A percentile compares a stretch with the other conserved stretches of the same genome.
These are phyloP conservation scores for Pestalotiopsis sp. DNA, from an alignment of 2,329 filamentous ascomycete species.

Conservation along the genomic window DNA sequence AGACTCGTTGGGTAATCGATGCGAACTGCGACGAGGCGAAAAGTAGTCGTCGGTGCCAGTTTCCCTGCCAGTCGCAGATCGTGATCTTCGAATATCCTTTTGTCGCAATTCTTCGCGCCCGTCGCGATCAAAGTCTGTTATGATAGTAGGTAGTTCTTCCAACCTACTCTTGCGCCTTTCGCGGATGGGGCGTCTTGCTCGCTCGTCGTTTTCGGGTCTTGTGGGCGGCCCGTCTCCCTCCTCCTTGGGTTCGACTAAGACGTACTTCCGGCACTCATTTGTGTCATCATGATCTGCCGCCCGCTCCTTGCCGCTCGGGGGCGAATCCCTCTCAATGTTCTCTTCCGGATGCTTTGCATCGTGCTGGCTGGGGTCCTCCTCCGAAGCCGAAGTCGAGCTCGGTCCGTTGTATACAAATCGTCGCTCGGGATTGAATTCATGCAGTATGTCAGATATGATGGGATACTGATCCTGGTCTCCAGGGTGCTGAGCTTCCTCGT, in stretches of 20 bases:
- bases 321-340: constrained; percentile 13
- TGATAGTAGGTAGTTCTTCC: constrained; percentile 30
- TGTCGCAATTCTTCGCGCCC: constrained; percentile 12
- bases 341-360: neutral
- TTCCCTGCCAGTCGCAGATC: constrained; percentile 24
- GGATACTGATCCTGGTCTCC: constrained; percentile 70
- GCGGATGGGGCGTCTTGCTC: constrained; percentile 18
- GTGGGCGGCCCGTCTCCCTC: constrained; percentile 25
- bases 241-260: constrained; percentile 27
- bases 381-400: constrained; percentile 31
- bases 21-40: constrained; percentile 25
- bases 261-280: constrained; percentile 43
- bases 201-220: constrained; percentile 16
- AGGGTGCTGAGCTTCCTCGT: constrained; percentile 59
- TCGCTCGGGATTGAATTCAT: constrained; percentile 60
- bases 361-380: constrained; percentile 21
- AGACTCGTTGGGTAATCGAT: constrained; percentile 31
- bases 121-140: constrained; percentile 23
- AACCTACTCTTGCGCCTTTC: constrained; percentile 26
- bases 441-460: constrained; percentile 62
- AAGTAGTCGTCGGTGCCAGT: constrained; percentile 34
- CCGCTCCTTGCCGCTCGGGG: constrained; percentile 20
- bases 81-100: constrained; percentile 22
- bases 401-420: constrained; percentile 62
- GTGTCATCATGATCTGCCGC: constrained; percentile 33